Percentiles rank a stretch among this genome's conserved stretches.
Evolutionary conservation across 345 rosid species (phyloP).

Genomic region (Lagerstroemia speciosa): DNA sequence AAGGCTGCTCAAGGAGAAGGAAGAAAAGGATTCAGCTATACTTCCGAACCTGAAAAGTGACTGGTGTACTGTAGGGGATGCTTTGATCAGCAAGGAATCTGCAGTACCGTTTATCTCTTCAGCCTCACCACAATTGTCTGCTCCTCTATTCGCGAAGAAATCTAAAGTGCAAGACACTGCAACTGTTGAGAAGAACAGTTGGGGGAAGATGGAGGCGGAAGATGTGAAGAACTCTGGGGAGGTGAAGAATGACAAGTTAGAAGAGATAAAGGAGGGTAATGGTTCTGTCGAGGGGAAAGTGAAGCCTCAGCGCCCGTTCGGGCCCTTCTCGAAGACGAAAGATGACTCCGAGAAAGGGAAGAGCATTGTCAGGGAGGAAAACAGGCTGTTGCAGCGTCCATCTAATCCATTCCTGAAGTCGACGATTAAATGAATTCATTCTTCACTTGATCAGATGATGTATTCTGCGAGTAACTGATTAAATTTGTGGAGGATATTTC

Average conservation of each 20-base stretch:
- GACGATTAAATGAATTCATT: conserved; percentile 18
- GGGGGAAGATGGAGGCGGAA: not conserved
- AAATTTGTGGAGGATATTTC: not conserved
- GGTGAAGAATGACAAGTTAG: conserved; percentile 15
- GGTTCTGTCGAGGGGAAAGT: conserved; percentile 8
- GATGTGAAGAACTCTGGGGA: conserved; percentile 4
- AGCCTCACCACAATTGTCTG: conserved; percentile 29
- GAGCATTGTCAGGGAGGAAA: not conserved
- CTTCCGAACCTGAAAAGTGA: conserved; percentile 11
- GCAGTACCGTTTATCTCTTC: conserved; percentile 23
- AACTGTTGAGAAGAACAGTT: conserved; percentile 13
- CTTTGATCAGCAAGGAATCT: conserved; percentile 22
- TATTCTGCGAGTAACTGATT: too few relatives aligned
- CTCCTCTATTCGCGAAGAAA: conserved; percentile 39
- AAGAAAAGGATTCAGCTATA: conserved; percentile 17
- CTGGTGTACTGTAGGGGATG: conserved; percentile 17
- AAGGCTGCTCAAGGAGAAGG: conserved; percentile 53
- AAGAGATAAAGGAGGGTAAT: conserved; percentile 4
- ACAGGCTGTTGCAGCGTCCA: conserved; percentile 10
- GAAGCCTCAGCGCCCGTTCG: conserved; percentile 30
- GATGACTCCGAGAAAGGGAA: conserved; percentile 15
- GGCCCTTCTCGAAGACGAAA: conserved; percentile 31
- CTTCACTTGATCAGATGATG: not conserved
- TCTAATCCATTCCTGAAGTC: conserved; percentile 38
- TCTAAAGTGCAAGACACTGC: conserved; percentile 20